Percentiles rank a stretch among this genome's conserved stretches.
These are phyloP conservation scores for Ailanthus altissimus DNA, from an alignment of 345 rosid genomes.

Conservation along the genomic window DNA sequence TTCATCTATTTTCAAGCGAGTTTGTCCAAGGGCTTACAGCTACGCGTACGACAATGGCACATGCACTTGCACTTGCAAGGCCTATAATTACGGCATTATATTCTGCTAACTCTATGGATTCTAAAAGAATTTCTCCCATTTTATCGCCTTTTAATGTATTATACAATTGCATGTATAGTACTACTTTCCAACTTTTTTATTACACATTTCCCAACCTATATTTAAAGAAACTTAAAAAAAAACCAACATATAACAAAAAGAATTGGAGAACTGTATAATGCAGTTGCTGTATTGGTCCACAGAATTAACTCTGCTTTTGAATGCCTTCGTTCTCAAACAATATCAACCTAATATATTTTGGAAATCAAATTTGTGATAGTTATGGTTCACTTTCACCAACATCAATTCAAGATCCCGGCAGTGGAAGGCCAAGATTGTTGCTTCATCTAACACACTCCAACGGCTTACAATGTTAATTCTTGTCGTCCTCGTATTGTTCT, in stretches of 20 bases:
- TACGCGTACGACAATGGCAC: conserved; percentile 79
- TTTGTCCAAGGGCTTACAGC: conserved; percentile 91
- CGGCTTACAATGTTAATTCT: conserved; percentile 37
- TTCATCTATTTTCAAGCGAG: conserved; percentile 74
- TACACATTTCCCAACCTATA: too few species aligned
- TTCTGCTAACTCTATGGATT: conserved; percentile 51
- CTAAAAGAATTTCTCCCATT: background rate
- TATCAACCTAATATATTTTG: background rate
- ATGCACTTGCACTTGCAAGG: conserved; percentile 90
- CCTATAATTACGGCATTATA: conserved; percentile 60
- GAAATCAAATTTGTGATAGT: background rate
- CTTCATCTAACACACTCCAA: conserved; percentile 45
- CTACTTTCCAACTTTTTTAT: too few species aligned
- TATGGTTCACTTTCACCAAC: conserved; percentile 26
- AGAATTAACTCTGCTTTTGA: background rate
- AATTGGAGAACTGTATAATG: too few species aligned
- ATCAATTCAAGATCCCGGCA: conserved; percentile 30
- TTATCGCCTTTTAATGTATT: background rate
- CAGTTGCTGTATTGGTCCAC: too few species aligned
- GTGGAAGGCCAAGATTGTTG: conserved; percentile 38
- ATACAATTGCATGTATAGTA: too few species aligned
- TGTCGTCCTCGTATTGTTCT: conserved; percentile 33
- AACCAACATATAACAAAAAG: too few species aligned
- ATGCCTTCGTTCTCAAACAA: too few species aligned
- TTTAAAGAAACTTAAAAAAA: too few species aligned